These are phyloP conservation scores for Seiridium cupressi DNA, from an alignment of 2,329 filamentous ascomycete species.

Conservation along the genomic window DNA sequence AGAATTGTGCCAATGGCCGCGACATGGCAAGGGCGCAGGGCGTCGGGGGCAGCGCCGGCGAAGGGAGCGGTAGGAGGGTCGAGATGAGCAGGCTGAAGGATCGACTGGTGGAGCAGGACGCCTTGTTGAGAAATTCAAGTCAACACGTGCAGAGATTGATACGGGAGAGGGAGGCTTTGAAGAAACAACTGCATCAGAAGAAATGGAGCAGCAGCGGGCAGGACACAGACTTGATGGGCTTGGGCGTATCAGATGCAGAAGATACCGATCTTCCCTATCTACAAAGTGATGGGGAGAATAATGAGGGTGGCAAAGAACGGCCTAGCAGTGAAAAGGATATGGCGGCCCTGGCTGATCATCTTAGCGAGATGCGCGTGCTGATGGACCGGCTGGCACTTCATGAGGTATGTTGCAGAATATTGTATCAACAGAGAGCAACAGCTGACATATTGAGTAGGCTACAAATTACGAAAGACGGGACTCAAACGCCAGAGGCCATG, in stretches of 20 bases:
- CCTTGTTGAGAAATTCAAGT: slow-evolving; percentile 12
- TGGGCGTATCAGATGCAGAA: neutral
- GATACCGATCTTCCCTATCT: neutral
- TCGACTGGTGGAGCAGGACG: slow-evolving; percentile 16
- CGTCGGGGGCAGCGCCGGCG: neutral
- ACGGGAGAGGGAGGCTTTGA: slow-evolving; percentile 12
- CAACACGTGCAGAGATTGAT: slow-evolving; percentile 13
- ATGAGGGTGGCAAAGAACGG: slow-evolving; percentile 1
- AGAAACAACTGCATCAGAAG: slow-evolving; percentile 9
- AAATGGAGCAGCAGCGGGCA: neutral
- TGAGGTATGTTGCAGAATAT: slow-evolving; percentile 5
- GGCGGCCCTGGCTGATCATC: slow-evolving; percentile 10
- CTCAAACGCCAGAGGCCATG: neutral
- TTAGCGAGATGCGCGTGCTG: slow-evolving; percentile 14
- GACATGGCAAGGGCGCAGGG: slow-evolving; percentile 11
- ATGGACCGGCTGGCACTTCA: slow-evolving; percentile 13
- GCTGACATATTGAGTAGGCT: neutral
- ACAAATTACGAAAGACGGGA: slow-evolving; percentile 5
- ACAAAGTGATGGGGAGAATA: neutral
- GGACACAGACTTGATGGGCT: neutral
- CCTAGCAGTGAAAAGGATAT: neutral
- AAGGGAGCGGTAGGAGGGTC: neutral
- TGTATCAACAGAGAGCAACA: neutral
- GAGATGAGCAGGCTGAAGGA: slow-evolving; percentile 15
- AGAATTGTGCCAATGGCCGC: slow-evolving; percentile 8